Percentiles rank a stretch among this genome's conserved stretches.
phyloP scores from a whole-genome alignment of 306 rosid species.

The Rubus idaeus region DNA sequence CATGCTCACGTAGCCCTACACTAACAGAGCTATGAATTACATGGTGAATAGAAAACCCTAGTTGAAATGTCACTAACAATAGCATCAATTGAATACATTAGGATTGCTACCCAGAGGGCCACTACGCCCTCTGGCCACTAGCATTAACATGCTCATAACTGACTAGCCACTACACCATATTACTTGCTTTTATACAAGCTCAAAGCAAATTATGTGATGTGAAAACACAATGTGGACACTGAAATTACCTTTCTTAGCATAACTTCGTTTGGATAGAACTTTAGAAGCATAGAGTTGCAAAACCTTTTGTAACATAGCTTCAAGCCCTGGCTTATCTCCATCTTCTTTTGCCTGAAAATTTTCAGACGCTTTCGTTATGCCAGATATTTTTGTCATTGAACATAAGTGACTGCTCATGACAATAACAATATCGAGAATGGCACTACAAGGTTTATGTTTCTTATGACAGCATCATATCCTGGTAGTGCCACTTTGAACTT shows the following conservation, averaged over 20 bases:
- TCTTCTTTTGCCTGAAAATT: constrained; percentile 81
- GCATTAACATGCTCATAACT: not conserved
- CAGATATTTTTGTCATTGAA: too few species aligned
- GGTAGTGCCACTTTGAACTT: not conserved
- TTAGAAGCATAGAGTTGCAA: constrained; percentile 87
- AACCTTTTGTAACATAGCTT: constrained; percentile 95
- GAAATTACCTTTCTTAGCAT: constrained; percentile 65
- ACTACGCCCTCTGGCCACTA: not conserved
- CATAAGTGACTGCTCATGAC: not conserved
- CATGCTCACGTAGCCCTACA: not conserved
- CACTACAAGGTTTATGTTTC: not conserved
- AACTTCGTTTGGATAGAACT: constrained; percentile 80
- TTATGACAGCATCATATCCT: not conserved
- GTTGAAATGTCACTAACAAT: not conserved
- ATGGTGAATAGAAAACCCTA: not conserved
- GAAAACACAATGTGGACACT: not conserved
- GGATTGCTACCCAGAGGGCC: not conserved
- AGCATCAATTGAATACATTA: not conserved
- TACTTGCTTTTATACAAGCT: not conserved
- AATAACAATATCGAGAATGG: not conserved
- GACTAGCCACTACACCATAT: not conserved
- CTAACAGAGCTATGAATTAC: not conserved
- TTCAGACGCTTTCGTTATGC: too few species aligned
- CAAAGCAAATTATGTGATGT: not conserved
- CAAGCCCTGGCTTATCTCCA: constrained; percentile 94